These are phyloP conservation scores for Anastatica hierochuntica DNA, from an alignment of 345 rosid species.

Conservation along the genomic window DNA sequence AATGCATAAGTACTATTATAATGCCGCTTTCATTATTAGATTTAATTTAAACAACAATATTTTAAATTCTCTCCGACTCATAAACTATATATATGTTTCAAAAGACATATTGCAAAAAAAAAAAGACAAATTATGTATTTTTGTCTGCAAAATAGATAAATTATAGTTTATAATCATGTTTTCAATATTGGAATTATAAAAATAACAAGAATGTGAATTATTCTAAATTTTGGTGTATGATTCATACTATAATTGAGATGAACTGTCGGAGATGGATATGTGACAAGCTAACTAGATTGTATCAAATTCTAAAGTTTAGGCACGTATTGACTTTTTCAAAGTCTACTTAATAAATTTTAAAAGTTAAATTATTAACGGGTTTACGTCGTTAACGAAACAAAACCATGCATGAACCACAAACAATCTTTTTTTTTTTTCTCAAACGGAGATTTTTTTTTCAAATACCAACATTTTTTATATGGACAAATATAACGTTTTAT, in stretches of 20 bases:
- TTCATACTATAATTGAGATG: slow-evolving; percentile 20
- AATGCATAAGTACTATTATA: too few species aligned
- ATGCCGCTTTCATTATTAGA: too few species aligned
- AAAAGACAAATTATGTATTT: too few species aligned
- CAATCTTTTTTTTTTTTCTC: background rate
- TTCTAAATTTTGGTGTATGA: background rate
- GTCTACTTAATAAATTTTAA: slow-evolving; percentile 25
- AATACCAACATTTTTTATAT: too few species aligned
- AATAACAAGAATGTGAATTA: background rate
- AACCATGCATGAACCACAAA: slow-evolving; percentile 7
- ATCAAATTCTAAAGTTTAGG: slow-evolving; percentile 13
- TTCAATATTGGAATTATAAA: background rate
- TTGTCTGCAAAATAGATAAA: too few species aligned
- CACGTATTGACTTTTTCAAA: slow-evolving; percentile 24
- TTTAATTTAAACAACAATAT: too few species aligned
- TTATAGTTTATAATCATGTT: background rate
- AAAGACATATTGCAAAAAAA: too few species aligned
- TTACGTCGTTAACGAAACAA: slow-evolving; percentile 14
- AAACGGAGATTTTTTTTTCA: too few species aligned
- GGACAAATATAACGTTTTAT: too few species aligned
- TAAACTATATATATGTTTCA: too few species aligned
- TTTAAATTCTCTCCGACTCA: too few species aligned
- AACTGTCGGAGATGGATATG: slow-evolving; percentile 18
- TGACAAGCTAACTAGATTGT: slow-evolving; percentile 13
- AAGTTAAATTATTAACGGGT: slow-evolving; percentile 15